Base-by-base conservation (phyloP, 1,284 basidiomycete species). In the Blastosporella zonata region DNA sequence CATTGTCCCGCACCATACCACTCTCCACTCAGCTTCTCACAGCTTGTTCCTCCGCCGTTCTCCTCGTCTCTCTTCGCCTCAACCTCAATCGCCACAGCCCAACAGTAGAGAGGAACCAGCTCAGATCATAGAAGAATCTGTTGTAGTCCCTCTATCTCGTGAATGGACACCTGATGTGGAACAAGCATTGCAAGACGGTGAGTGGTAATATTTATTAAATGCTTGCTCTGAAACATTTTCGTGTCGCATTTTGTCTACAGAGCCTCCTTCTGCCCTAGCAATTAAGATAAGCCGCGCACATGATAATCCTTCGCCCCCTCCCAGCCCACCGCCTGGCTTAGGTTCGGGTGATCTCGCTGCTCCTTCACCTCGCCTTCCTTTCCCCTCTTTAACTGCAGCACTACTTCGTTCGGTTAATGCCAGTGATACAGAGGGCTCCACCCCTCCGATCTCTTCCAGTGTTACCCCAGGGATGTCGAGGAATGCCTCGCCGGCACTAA, bases 271-370 rank as follows among this genome's bases (percentile, higher is more conserved):
- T 45, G 72, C 73, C 7, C 67, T 89, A 47, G 86, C 81, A 22
- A 75, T 68, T 52, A 81, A 68, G 63, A 78, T 89, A 39, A 72
- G 84, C 42, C 74, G 78, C 46, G 86, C 86, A 50, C 77, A 79
- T 48, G 81, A 79, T 57, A 89, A 89, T 57, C 86, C 87, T 12
- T 89, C 86, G 15, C 87, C 86, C 20, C 87, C 87, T 13, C 86
- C 87, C 15, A 68, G 63, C 46, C 64, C 69, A 47, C 61, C 67
- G 34, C 29, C 20, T 33, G 25, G 36, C 50, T 38, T 59, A 54
- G 36, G 54, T 55, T 47, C 55, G 50, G 17, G 53, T 58, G 49
- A 57, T 52, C 40, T 55, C 53, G 42, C 35, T 37, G 41, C 43
- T 13, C 38, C 52, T 23, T 42, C 40, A 35, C 47, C 44, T 25